Conservation (phyloP, 1,139 yeast species). For the Candida tunisiensis region DNA sequence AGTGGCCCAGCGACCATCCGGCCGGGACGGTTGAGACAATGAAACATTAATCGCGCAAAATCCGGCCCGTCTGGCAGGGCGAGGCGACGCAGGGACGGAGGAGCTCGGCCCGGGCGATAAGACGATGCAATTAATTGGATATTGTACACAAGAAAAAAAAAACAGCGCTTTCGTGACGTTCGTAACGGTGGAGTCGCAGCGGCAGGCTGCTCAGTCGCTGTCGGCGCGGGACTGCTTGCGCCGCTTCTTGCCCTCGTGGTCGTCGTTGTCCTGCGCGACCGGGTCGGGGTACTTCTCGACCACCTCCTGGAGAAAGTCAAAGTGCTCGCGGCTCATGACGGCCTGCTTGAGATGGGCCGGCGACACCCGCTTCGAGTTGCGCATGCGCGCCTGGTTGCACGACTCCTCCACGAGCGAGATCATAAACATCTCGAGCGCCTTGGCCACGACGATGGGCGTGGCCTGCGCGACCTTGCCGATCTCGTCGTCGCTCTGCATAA, state of each 20-base stretch:
- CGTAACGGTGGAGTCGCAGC: too few species aligned
- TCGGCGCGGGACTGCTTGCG: neutral
- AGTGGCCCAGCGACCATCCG: too few species aligned
- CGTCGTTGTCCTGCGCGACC: slow-evolving; percentile 9
- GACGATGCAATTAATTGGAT: too few species aligned
- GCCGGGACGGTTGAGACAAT: too few species aligned
- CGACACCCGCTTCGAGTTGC: slow-evolving; percentile 67
- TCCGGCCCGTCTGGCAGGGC: too few species aligned
- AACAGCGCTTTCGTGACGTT: too few species aligned
- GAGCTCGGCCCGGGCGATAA: too few species aligned
- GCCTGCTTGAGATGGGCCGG: slow-evolving; percentile 78
- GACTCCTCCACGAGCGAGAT: slow-evolving; percentile 80
- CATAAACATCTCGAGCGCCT: slow-evolving; percentile 85
- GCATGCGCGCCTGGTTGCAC: slow-evolving; percentile 55
- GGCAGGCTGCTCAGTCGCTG: slow-evolving; percentile 2
- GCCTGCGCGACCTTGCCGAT: slow-evolving; percentile 98
- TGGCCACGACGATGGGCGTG: slow-evolving; percentile 90
- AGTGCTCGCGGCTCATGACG: slow-evolving; percentile 71
- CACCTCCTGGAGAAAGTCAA: slow-evolving; percentile 73
- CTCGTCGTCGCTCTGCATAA: slow-evolving; percentile 97
- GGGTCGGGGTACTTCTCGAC: slow-evolving; percentile 40
- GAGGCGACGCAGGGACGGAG: too few species aligned
- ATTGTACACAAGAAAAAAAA: too few species aligned
- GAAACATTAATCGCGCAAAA: too few species aligned
- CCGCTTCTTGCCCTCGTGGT: slow-evolving; percentile 1